Percentiles rank a stretch among this genome's conserved stretches.
These are phyloP conservation scores for Prunus campanulata DNA, from an alignment of 306 rosid species.

Conservation along the genomic window DNA sequence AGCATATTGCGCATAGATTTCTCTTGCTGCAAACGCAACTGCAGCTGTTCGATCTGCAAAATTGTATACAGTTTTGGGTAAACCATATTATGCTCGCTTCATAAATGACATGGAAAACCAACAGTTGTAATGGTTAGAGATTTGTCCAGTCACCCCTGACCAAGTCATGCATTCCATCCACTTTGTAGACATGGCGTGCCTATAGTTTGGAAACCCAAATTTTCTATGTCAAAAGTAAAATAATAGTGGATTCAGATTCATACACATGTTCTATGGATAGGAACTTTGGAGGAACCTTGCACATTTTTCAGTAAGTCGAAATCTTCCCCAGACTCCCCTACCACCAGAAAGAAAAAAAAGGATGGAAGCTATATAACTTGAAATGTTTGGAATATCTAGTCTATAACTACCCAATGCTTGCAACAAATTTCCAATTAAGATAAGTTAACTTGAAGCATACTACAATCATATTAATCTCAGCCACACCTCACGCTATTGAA, in stretches of 20 bases:
- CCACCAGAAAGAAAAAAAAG: not conserved
- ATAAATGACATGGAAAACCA: conserved; percentile 10
- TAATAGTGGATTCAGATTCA: not conserved
- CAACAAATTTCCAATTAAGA: not conserved
- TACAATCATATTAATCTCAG: not conserved
- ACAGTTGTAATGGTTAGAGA: not conserved
- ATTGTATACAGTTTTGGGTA: conserved; percentile 12
- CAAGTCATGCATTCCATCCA: not conserved
- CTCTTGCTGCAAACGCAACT: conserved; percentile 38
- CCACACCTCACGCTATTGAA: conserved; percentile 5
- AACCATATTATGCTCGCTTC: conserved; percentile 5
- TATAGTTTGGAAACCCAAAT: not conserved
- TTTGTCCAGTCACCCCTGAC: not conserved
- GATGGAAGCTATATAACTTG: not conserved
- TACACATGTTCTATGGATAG: not conserved
- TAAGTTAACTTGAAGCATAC: not conserved
- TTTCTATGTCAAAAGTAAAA: not conserved
- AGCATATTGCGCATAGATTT: no score
- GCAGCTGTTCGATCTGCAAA: conserved; percentile 80
- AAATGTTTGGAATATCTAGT: not conserved
- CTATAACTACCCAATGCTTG: no score
- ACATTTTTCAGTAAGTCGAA: not conserved
- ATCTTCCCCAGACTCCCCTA: not conserved
- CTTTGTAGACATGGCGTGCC: not conserved
- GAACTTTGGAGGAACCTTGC: not conserved